Conservation (phyloP, 192 early-diverging fungal species). For the Lunasporangiospora selenospora region DNA sequence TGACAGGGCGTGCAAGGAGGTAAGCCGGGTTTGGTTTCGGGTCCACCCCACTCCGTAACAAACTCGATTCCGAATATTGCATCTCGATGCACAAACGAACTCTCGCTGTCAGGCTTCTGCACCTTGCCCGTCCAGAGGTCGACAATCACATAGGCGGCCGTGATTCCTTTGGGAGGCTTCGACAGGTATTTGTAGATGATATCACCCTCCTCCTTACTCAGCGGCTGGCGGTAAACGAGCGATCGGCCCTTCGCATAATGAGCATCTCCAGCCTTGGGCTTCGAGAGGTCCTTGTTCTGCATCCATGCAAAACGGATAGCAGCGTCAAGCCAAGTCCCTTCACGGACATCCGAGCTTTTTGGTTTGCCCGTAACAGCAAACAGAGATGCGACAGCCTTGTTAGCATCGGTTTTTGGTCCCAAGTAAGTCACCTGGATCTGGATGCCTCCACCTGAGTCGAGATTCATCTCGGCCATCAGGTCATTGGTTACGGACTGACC, state of each 20-base stretch:
- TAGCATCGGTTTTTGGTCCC: slow-evolving; percentile 18
- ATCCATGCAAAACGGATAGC: slow-evolving; percentile 29
- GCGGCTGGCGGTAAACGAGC: slow-evolving; percentile 23
- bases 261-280: slow-evolving; percentile 23
- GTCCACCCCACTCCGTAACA: slow-evolving; percentile 36
- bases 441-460: slow-evolving; percentile 11
- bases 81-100: slow-evolving; percentile 47
- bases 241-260: slow-evolving; percentile 38
- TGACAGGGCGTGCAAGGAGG: slow-evolving; percentile 24
- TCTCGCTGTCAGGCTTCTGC: background rate
- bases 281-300: background rate
- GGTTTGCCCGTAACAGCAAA: slow-evolving; percentile 19
- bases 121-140: slow-evolving; percentile 49
- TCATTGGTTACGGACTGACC: slow-evolving; percentile 22
- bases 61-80: slow-evolving; percentile 47
- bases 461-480: slow-evolving; percentile 45
- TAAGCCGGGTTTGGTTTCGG: slow-evolving; percentile 34
- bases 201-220: slow-evolving; percentile 23
- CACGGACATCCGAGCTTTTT: slow-evolving; percentile 6
- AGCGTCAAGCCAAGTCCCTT: slow-evolving; percentile 31
- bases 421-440: slow-evolving; percentile 40
- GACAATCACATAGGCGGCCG: slow-evolving; percentile 43
- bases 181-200: slow-evolving; percentile 32
- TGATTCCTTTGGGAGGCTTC: slow-evolving; percentile 8
- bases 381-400: slow-evolving; percentile 17